Conservation (phyloP, 306 rosid genomes). For the Glycine latifolia region DNA sequence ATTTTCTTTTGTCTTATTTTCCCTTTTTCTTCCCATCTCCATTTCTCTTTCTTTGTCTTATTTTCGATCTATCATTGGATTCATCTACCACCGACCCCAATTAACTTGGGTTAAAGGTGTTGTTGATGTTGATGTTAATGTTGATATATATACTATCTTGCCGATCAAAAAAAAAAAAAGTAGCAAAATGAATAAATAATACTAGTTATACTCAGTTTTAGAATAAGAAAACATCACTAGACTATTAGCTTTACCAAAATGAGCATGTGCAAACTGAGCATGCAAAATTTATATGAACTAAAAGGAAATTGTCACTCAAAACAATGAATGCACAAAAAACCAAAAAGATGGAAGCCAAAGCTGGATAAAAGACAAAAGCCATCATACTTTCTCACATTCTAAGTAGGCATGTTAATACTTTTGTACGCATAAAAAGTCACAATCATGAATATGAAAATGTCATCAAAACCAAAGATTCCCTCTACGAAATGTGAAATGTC, state of each 20-base stretch:
- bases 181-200: neutral
- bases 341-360: neutral
- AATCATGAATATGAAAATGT: conserved; percentile 13
- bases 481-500: conserved; percentile 5
- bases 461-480: conserved; percentile 21
- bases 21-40: too few relatives aligned
- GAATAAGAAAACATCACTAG: neutral
- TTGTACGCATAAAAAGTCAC: neutral
- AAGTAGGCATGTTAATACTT: neutral
- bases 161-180: too few relatives aligned
- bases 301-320: neutral
- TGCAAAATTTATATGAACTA: neutral
- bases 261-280: conserved; percentile 6
- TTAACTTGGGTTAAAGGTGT: too few relatives aligned
- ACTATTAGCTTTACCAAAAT: conserved; percentile 6
- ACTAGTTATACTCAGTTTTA: neutral
- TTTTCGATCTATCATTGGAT: too few relatives aligned
- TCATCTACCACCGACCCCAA: too few relatives aligned
- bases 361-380: conserved; percentile 17
- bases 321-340: neutral
- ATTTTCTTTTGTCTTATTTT: too few relatives aligned
- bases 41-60: too few relatives aligned
- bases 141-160: too few relatives aligned
- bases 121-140: too few relatives aligned
- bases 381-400: neutral